Base-by-base conservation (phyloP, 768 basidiomycete species). In the Phaeotremella fagi region DNA sequence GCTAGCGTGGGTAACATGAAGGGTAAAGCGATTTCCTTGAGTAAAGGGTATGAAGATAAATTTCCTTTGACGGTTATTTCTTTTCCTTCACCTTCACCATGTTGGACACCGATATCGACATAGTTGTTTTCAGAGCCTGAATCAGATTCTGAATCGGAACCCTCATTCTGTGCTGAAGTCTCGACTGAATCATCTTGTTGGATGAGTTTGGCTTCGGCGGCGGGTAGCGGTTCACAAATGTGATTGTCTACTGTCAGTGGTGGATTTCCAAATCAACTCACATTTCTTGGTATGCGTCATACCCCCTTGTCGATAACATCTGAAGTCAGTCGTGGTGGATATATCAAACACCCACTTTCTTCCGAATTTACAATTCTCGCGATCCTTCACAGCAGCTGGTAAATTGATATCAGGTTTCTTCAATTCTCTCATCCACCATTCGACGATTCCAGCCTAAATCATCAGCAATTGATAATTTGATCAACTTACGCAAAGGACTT, bases 351-450 rank as follows among this genome's bases (percentile, higher is more conserved):
- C 41, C 12, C 45, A 56, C 55, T 33, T 46, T 46, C 55, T 26
- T 3, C 55, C 55, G 45, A 41, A 42, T 25, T 51, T 50, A 44
- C 55, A 56, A 16, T 45, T 44, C 15, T 26, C 18, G 24, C 42
- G 50, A 36, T 50, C 49, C 25, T 26, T 50, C 35, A 50, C 26
- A 4, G 11, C 28, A 15, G 48, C 35, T 14, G 55, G 55, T n/a
- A 56, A 44, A 3, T 37, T 45, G 7, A 51, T 29, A 16, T 42
- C 43, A 25, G 37, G 45, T 24, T 46, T 56, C 5, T 25, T 22
- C 16, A 26, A 24, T 25, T 56, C 43, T 35, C 49, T 28, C 55
- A 56, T 56, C 55, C 55, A 56, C 55, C 55, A 56, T 37, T 56
- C 55, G 35, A 45, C 50, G 6, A 56, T 33, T 12, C 49, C 49